Evolutionary conservation across 371 early-diverging fungal genomes (phyloP), one percentile per base, ranked within the genome.

Genomic region (Rhizopus arrhizus): DNA sequence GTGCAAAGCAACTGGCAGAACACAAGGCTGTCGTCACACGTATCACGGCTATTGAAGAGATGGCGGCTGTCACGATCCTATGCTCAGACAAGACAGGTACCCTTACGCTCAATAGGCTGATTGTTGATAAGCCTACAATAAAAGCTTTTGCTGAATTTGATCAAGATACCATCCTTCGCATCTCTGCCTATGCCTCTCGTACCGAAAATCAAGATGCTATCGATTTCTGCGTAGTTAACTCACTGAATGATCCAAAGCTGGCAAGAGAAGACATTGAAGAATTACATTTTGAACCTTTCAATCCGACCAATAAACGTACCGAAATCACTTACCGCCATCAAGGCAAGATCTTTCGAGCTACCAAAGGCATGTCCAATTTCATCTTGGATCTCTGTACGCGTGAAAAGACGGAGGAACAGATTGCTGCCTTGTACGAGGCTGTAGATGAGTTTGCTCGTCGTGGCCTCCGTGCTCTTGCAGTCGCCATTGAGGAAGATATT

Each of bases 81-180:
- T 94, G 94, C 77, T 88, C 92, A 4, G 95, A 95, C 79, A 95
- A 95, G 82, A 95, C 96, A 8, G 96, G 96, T 54, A 95, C 96
- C 28, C 80, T 95, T 57, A 95, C 96, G 29, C 83, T 91, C 49
- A 94, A 94, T 81, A 88, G 91, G 74, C 88, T 94, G 73, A 81
- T 77, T 64, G 87, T 92, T 50, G 79, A 79, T 59, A 65, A 73
- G 41, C 69, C 78, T 51, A 71, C 81, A 53, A 74, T 85, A 65
- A 82, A 81, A 70, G 66, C 68, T 61, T 85, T 84, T 62, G 75
- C 78, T 7, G 73, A 74, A 15, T 64, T 72, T 49, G 68, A 72
- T 53, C 64, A 56, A 10, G 85, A 87, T 13, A 72, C 74, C 16
- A 61, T 87, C 36, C 73, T 87, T 42, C 68, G 73, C 41, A 72